Conservation (phyloP, 2,329 filamentous ascomycete genomes). For the Berkeleyomyces basicola region DNA sequence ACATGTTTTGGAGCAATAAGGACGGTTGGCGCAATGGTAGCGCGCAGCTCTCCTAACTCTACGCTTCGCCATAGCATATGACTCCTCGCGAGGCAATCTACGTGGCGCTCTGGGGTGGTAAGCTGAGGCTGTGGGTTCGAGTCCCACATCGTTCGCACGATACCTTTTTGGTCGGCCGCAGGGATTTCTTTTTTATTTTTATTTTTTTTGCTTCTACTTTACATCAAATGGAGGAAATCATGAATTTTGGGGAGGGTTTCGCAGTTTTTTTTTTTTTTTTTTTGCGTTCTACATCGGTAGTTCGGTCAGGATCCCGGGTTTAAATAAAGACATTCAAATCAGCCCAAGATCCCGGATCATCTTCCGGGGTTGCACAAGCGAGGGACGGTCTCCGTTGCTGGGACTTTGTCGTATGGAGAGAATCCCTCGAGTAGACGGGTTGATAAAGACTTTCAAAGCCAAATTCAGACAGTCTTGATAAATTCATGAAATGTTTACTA, state of each 20-base stretch:
- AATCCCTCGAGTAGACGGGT: no score
- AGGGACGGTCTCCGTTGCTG: no score
- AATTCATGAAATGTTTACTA: no score
- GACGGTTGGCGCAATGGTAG: conserved; percentile 15
- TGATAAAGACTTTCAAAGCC: no score
- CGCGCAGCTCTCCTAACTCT: conserved; percentile 14
- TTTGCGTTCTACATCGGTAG: background rate
- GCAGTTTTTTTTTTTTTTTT: background rate
- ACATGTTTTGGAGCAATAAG: background rate
- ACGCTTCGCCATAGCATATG: background rate
- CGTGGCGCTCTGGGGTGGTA: background rate
- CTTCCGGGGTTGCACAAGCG: no score
- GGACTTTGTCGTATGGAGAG: no score
- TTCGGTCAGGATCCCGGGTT: background rate
- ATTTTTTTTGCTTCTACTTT: background rate
- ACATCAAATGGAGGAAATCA: background rate
- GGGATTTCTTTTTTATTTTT: background rate
- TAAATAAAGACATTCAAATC: background rate
- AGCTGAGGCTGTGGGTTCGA: conserved; percentile 15
- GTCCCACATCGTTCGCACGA: conserved; percentile 12
- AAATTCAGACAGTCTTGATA: no score
- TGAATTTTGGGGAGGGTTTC: background rate
- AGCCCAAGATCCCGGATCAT: no score
- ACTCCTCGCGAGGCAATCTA: background rate
- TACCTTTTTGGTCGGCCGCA: background rate